phyloP scores from a whole-genome alignment of 108 stramenopile species.

The Cyclostephanos invisitatus region DNA sequence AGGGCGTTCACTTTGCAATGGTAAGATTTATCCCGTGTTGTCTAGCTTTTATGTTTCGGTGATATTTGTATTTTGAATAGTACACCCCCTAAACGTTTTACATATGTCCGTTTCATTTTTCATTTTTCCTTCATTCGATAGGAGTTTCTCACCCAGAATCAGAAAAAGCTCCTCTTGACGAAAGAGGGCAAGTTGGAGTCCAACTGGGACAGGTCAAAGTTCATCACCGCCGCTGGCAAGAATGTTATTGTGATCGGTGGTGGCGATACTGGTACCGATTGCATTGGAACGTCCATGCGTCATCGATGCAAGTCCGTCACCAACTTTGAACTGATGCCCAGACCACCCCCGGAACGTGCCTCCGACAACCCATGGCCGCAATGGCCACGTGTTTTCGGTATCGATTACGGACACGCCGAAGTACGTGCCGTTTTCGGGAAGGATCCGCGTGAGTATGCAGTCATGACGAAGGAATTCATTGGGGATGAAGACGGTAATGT shows the following conservation, averaged over 20 bases:
- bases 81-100: conserved; percentile 53
- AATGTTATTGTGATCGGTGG: conserved; percentile 99
- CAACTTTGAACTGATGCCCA: conserved; percentile 97
- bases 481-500: conserved; percentile 91
- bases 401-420: conserved; percentile 98
- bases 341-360: conserved; percentile 90
- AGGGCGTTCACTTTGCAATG: conserved; percentile 93
- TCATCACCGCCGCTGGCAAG: conserved; percentile 96
- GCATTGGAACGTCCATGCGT: conserved; percentile 97
- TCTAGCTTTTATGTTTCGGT: neutral
- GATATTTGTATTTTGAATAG: neutral
- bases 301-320: conserved; percentile 95
- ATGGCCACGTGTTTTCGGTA: conserved; percentile 95
- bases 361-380: conserved; percentile 97
- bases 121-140: conserved; percentile 21
- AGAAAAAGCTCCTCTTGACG: conserved; percentile 94
- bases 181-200: conserved; percentile 93
- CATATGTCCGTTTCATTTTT: conserved; percentile 64
- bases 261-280: conserved; percentile 97
- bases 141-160: conserved; percentile 96
- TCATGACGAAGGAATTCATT: conserved; percentile 96
- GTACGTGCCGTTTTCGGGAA: conserved; percentile 91
- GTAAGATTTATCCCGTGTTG: conserved; percentile 42
- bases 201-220: conserved; percentile 89
- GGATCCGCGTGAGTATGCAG: conserved; percentile 95